Evolutionary conservation across 2,329 filamentous ascomycete species (phyloP).

Genomic region (Colletotrichum eremochloae): DNA sequence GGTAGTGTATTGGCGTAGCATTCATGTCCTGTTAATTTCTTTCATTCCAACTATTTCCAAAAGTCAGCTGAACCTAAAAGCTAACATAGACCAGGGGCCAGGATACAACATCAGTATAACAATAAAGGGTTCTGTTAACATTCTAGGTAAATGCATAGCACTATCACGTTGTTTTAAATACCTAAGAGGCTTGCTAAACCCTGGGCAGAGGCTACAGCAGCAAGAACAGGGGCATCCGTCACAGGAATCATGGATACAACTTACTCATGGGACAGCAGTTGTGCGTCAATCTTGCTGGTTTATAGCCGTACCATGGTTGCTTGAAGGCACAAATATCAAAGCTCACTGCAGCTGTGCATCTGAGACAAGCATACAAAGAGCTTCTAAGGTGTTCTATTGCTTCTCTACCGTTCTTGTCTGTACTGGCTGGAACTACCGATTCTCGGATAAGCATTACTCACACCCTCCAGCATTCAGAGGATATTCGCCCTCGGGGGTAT

Average conservation of each 20-base stretch:
- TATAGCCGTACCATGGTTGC: neutral
- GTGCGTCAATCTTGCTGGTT: neutral
- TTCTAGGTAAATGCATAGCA: slow-evolving; percentile 34
- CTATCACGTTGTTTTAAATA: slow-evolving; percentile 19
- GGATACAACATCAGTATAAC: neutral
- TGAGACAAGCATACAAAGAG: neutral
- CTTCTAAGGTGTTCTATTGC: neutral
- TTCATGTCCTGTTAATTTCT: neutral
- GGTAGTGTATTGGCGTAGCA: neutral
- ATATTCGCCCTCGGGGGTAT: neutral
- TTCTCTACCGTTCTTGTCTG: too few relatives aligned
- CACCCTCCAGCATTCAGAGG: neutral
- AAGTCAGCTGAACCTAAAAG: neutral
- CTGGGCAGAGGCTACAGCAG: neutral
- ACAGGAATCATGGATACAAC: neutral
- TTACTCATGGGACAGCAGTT: too few relatives aligned
- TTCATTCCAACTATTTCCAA: too few relatives aligned
- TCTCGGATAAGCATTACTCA: neutral
- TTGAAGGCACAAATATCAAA: neutral
- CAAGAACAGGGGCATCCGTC: neutral
- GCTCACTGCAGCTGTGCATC: neutral
- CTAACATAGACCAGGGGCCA: neutral
- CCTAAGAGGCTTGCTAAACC: neutral
- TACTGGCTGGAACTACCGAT: too few relatives aligned
- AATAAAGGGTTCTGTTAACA: neutral